phyloP scores from a whole-genome alignment of 2,329 filamentous ascomycete species.

The Sphaerulina musiva region DNA sequence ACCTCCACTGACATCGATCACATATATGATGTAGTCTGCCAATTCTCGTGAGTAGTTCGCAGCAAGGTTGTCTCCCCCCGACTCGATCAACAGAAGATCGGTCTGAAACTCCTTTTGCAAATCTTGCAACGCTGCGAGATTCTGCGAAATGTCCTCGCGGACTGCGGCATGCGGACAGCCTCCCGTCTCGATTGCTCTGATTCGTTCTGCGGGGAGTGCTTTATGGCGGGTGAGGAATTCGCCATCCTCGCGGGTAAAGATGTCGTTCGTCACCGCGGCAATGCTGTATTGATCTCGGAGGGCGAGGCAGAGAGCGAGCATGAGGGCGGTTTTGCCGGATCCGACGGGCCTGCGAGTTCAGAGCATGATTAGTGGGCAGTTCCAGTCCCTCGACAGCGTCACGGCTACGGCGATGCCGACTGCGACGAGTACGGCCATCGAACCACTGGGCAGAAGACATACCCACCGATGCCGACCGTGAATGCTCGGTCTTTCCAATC shows the following conservation, averaged over 20 bases:
- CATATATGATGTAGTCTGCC: slow-evolving; percentile 96
- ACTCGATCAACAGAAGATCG: slow-evolving; percentile 88
- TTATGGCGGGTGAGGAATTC: slow-evolving; percentile 87
- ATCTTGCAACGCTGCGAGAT: slow-evolving; percentile 85
- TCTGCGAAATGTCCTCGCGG: slow-evolving; percentile 90
- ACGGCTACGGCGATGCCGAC: too few species aligned
- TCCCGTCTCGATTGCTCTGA: slow-evolving; percentile 93
- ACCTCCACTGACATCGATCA: slow-evolving; percentile 92
- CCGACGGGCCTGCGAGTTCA: slow-evolving; percentile 69
- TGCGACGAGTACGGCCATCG: too few species aligned
- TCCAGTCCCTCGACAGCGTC: too few species aligned
- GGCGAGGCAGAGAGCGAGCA: slow-evolving; percentile 84
- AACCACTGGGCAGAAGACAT: slow-evolving; percentile 30
- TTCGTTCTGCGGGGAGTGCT: slow-evolving; percentile 74
- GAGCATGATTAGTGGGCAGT: neutral
- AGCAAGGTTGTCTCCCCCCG: slow-evolving; percentile 90
- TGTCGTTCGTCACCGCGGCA: slow-evolving; percentile 96
- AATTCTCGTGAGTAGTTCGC: slow-evolving; percentile 94
- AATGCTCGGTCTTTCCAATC: slow-evolving; percentile 86
- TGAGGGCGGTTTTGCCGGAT: slow-evolving; percentile 93
- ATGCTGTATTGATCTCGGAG: slow-evolving; percentile 77
- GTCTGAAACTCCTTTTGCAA: slow-evolving; percentile 73
- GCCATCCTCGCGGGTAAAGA: slow-evolving; percentile 95
- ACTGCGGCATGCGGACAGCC: slow-evolving; percentile 96
- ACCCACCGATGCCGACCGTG: slow-evolving; percentile 97